Conservation (phyloP, 805 yeast genomes). For the Candida ovalis region DNA sequence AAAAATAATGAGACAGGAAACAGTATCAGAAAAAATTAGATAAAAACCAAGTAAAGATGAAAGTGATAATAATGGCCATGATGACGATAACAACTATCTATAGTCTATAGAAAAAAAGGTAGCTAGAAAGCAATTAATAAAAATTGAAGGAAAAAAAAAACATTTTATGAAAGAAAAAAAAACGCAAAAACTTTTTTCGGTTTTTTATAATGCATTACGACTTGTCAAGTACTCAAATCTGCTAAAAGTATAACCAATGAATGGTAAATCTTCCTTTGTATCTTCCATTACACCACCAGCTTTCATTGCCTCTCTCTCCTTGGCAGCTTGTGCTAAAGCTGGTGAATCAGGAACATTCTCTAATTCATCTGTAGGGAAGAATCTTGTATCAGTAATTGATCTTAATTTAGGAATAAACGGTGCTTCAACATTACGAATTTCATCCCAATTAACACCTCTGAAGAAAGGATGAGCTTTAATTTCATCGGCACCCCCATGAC, state of each 20-base stretch:
- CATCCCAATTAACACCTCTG: conserved; percentile 94
- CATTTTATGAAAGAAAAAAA: not conserved
- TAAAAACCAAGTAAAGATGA: not conserved
- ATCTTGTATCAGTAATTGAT: conserved; percentile 91
- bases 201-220: conserved; percentile 46
- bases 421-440: conserved; percentile 82
- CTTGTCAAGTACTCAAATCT: conserved; percentile 89
- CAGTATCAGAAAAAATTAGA: not conserved
- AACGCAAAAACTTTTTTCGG: not conserved
- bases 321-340: conserved; percentile 61
- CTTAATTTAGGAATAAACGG: conserved; percentile 91
- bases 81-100: not conserved
- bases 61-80: not conserved
- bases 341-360: conserved; percentile 94
- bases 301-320: conserved; percentile 52
- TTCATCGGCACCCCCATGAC: conserved; percentile 89
- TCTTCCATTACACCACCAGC: conserved; percentile 38
- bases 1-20: not conserved
- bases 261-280: conserved; percentile 86
- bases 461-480: conserved; percentile 88
- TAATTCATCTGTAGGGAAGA: conserved; percentile 96
- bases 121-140: not conserved
- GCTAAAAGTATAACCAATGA: conserved; percentile 95
- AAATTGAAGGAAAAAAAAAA: not conserved
- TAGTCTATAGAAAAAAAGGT: not conserved